Evolutionary conservation across 2,329 filamentous ascomycete species (phyloP), one percentile per base, ranked within the genome.

Genomic region (Arthrobotrys iridis): DNA sequence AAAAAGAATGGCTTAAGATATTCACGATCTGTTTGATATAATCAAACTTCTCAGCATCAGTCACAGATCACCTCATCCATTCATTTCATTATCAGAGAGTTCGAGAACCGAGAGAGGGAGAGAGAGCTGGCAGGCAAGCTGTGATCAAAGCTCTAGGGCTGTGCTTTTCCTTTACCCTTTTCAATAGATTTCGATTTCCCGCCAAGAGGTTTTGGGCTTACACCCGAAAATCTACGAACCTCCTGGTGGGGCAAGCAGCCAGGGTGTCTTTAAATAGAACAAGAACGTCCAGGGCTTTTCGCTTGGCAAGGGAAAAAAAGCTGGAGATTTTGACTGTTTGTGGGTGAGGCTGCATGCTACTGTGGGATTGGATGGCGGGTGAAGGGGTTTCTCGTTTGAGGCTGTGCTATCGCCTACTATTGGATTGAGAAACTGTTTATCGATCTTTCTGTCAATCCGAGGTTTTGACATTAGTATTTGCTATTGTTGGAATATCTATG

Each of bases 321-420:
- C 52, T 33, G 66, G 65, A 70, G 24, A 41, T 30, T 70, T 70
- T 70, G 55, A 55, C 55, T 41, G 37, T 35, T 52, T 63, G 64
- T 26, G 30, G 20, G 40, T 43, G 40, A 5, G 40, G 15, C 20
- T 13, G 15, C 5, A 15, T 43, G 24, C 20, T 18, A 10, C 20
- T 52, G 26, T 52, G 28, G 46, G n/a, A 52, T 52, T 35, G 15
- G 28, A 18, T 33, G 20, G 46, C 33, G n/a, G 8, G 1, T 28
- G 7, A 11, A 10, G 4, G 28, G 10, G 28, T 33, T 4, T 33
- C 28, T 10, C 4, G 4, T 4, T 15, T 52, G 46, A 52, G 46
- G 46, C 46, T 52, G 46, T 52, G 46, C 26, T 30, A n/a, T n/a
- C n/a, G 22, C 22, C 22, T 40, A 15, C 15, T n/a, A n/a, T n/a